Conservation (phyloP, 2,329 filamentous ascomycete genomes). For the Curvularia eragrostidis region DNA sequence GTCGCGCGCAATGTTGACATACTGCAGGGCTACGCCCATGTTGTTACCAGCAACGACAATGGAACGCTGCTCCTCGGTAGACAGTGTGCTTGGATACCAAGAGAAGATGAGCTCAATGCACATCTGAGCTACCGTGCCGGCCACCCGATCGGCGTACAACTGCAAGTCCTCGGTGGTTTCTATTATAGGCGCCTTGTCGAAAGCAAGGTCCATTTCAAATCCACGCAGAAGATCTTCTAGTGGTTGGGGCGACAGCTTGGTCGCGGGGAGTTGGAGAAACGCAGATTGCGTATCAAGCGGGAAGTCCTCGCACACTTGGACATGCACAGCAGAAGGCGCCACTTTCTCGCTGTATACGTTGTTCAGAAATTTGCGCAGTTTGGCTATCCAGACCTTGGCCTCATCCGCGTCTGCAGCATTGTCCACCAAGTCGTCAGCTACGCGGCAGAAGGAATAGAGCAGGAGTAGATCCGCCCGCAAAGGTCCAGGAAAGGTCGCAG, state of each 20-base stretch:
- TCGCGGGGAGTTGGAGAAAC: slow-evolving; percentile 64
- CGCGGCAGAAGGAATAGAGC: slow-evolving; percentile 75
- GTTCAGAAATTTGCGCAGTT: slow-evolving; percentile 64
- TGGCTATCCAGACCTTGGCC: slow-evolving; percentile 65
- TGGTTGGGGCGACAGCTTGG: slow-evolving; percentile 64
- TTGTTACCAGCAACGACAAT: slow-evolving; percentile 64
- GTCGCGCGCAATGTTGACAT: slow-evolving; percentile 78
- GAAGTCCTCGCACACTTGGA: slow-evolving; percentile 59
- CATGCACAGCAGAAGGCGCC: slow-evolving; percentile 8
- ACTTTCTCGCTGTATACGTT: slow-evolving; percentile 54
- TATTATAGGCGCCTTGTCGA: slow-evolving; percentile 61
- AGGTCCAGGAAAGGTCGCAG: slow-evolving; percentile 70
- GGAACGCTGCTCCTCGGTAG: slow-evolving; percentile 44
- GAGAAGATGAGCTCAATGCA: slow-evolving; percentile 71
- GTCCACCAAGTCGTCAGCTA: slow-evolving; percentile 76
- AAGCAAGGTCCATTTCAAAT: slow-evolving; percentile 71
- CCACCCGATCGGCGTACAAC: slow-evolving; percentile 70
- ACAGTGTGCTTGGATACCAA: slow-evolving; percentile 55
- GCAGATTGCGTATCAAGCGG: slow-evolving; percentile 61
- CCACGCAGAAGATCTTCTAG: slow-evolving; percentile 70
- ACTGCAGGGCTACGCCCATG: slow-evolving; percentile 79
- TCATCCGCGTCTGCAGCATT: slow-evolving; percentile 62
- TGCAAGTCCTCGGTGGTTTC: slow-evolving; percentile 64
- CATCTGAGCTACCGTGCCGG: slow-evolving; percentile 73
- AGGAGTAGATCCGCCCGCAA: slow-evolving; percentile 72